Base-by-base conservation (phyloP, 1,284 basidiomycete genomes). In the Meira miltonrushii region DNA sequence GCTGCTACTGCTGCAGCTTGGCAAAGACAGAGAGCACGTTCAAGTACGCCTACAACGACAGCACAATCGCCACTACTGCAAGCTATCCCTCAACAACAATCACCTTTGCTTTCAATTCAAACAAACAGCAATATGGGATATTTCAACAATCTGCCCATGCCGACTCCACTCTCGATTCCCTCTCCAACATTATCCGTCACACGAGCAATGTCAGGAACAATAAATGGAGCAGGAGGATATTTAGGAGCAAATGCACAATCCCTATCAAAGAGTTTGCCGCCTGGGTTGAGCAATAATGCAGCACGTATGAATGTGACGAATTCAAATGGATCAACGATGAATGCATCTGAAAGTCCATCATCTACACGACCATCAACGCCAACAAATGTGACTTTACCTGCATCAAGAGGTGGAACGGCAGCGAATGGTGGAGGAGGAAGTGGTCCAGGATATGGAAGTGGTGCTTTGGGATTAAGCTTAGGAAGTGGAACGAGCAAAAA, bases 141-240 rank as follows among this genome's bases (percentile, higher is more conserved):
- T 25, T 59, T 59, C 11, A 64, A 59, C 17, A 59, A 59, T 6
- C 38, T 64, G 33, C 61, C 62, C 17, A 64, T 64, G 25, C 62
- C 62, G 1, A 61, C 62, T 15, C 62, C 62, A 11, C 61, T 59
- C 19, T 51, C 50, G 13, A 40, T 53, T 0, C 53, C 58, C 48
- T 15, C 61, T 19, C 50, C 50, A n/a, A 39, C 11, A 2, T 39
- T 53, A 25, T 19, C 50, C 5, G 13, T 17, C 6, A 39, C 12
- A 19, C 5, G 50, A 19, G 5, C 12, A 37, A 15, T 17, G 21
- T 15, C 7, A 10, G 51, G 51, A 21, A 33, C 28, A 33, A 33
- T 33, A 8, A 33, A 33, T 33, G 51, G 51, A n/a, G 47, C 6
- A 33, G 43, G 43, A 44, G 43, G 43, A 44, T 17, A 25, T 25